Conservation (phyloP, 1,284 basidiomycete species). For the Cryptococcus sp. region DNA sequence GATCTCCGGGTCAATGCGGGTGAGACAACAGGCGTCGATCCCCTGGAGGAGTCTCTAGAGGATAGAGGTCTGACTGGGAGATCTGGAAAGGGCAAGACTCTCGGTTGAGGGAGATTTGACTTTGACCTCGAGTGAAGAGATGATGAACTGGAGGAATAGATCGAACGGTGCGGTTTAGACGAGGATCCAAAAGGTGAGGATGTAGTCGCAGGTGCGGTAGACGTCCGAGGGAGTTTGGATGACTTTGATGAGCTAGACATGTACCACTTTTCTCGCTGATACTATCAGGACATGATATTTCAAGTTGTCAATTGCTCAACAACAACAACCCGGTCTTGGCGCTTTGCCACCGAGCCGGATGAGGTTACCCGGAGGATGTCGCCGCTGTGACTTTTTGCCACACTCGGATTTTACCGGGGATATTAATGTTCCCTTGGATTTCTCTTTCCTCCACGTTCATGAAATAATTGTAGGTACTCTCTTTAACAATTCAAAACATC, state of each 20-base stretch:
- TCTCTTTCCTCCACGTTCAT: neutral
- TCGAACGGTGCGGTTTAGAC: neutral
- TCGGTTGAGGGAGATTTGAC: slow-evolving; percentile 3
- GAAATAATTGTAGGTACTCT: neutral
- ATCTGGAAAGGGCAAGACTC: slow-evolving; percentile 7
- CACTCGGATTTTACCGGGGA: no score
- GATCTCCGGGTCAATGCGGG: neutral
- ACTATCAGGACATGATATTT: neutral
- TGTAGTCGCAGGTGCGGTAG: neutral
- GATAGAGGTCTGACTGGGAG: slow-evolving; percentile 4
- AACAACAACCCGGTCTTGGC: no score
- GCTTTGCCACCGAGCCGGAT: no score
- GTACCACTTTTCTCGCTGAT: neutral
- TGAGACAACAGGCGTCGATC: neutral
- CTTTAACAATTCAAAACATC: neutral
- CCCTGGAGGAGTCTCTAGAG: neutral
- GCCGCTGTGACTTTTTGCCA: no score
- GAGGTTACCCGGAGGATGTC: no score
- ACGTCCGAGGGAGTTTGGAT: neutral
- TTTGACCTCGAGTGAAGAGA: neutral
- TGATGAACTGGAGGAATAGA: neutral
- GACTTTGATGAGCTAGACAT: neutral
- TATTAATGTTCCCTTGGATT: no score
- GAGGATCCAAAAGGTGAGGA: neutral
- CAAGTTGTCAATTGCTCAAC: neutral